phyloP scores from a whole-genome alignment of 805 yeast genomes.

The Metschnikowia peoriensis region DNA sequence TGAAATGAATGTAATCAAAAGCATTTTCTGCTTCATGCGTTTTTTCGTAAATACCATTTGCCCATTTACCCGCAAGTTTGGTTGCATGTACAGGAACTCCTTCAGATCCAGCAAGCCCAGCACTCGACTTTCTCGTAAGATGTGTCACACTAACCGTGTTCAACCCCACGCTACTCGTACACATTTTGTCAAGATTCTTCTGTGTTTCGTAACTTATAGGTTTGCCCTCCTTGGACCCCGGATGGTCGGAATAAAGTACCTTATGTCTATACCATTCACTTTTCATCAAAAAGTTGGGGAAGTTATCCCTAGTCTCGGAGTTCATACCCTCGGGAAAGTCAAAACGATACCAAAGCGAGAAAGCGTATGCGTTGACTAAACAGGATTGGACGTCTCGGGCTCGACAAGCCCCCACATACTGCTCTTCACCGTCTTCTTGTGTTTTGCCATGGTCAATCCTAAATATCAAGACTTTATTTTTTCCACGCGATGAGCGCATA shows the following conservation, averaged over 20 bases:
- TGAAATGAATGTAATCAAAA: not conserved
- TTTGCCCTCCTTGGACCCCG: not conserved
- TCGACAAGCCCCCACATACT: not conserved
- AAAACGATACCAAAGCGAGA: constrained; percentile 7
- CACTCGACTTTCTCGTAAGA: not conserved
- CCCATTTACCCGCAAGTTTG: not conserved
- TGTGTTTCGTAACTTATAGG: not conserved
- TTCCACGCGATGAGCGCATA: no score
- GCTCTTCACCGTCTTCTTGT: no score
- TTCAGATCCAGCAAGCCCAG: not conserved
- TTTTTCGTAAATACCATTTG: not conserved
- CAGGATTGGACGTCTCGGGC: not conserved
- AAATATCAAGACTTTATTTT: no score
- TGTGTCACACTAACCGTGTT: no score
- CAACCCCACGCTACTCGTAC: no score
- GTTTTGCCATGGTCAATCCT: no score
- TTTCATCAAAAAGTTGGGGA: constrained; percentile 2
- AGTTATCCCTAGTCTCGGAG: not conserved
- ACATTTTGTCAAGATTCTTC: no score
- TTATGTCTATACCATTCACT: not conserved
- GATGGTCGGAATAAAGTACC: not conserved
- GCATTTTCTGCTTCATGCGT: not conserved
- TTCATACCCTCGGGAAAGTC: constrained; percentile 1
- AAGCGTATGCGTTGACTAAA: not conserved
- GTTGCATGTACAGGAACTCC: not conserved